Evolutionary conservation across 495 filamentous ascomycete species (phyloP), one percentile per base, ranked within the genome.

Genomic region (Sphaerosporella brunnea): DNA sequence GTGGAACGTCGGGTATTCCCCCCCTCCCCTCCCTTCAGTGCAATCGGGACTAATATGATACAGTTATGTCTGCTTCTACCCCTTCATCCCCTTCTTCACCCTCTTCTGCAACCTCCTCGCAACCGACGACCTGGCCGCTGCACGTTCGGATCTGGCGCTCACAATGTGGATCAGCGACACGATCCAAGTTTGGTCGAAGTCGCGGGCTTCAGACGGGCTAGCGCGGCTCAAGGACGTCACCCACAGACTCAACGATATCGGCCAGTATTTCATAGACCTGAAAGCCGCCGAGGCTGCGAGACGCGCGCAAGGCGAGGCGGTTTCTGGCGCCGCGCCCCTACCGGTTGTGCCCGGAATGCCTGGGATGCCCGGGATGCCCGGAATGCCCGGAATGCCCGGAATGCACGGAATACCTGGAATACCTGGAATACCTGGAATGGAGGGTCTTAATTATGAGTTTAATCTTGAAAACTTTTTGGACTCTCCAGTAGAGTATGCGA

Each of bases 41-140:
- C n/a, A n/a, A n/a, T n/a, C n/a, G n/a, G n/a, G n/a, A n/a, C n/a
- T n/a, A n/a, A n/a, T n/a, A n/a, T n/a, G n/a, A n/a, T 32, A 5
- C 28, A 32, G 28, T 9, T 44, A 21, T 16, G 40, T 44, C 16
- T 23, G 18, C 8, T 24, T 16, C 40, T 44, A 21, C 40, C 40
- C 40, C 10, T 44, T 44, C 23, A 21, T 44, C 16, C 21, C 40
- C 16, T 44, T 44, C 40, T 44, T 44, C 20, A 44, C 40, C 9
- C 40, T 44, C 18, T 44, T 44, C 40, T 44, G 21, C 40, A 44
- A 26, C 40, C 11, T 44, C 20, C 40, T 44, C 18, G 23, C 9
- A n/a, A 26, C 40, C 18, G 13, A 13, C 7, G 40, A 26, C 18
- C 11, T 21, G 4, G 16, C 40, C 4, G 18, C 11, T 4, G 40